These are phyloP conservation scores for Salix caprea DNA, from an alignment of 345 rosid species.

Conservation along the genomic window DNA sequence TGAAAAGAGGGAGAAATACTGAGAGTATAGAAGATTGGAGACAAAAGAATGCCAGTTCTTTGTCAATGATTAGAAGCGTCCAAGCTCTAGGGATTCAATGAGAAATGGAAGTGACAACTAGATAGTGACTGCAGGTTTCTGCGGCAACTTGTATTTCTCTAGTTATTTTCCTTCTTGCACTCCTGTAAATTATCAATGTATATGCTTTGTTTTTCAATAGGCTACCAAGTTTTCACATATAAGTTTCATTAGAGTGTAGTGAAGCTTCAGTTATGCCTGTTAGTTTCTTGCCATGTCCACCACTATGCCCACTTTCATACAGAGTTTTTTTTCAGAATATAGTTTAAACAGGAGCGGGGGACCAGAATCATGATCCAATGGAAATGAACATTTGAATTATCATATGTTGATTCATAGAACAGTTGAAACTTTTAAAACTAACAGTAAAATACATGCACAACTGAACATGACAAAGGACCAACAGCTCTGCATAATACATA, in stretches of 20 bases:
- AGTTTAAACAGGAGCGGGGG: neutral
- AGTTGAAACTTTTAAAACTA: neutral
- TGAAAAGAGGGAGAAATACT: slow-evolving; percentile 27
- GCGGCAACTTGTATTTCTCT: neutral
- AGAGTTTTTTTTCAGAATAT: neutral
- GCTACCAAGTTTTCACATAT: slow-evolving; percentile 6
- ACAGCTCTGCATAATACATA: neutral
- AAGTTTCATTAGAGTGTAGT: slow-evolving; percentile 6
- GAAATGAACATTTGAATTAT: neutral
- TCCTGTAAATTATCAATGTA: slow-evolving; percentile 15
- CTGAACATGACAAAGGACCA: slow-evolving; percentile 1
- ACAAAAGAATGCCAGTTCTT: slow-evolving; percentile 48
- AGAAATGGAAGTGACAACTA: slow-evolving; percentile 10
- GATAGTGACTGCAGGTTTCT: slow-evolving; percentile 3
- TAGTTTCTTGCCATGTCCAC: neutral
- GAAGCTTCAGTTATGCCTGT: neutral
- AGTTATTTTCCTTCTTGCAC: slow-evolving; percentile 2
- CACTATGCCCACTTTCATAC: neutral
- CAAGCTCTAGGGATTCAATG: slow-evolving; percentile 86
- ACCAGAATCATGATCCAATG: slow-evolving; percentile 1
- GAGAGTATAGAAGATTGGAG: slow-evolving; percentile 68
- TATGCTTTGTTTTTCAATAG: slow-evolving; percentile 13
- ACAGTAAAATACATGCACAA: neutral
- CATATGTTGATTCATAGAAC: neutral
- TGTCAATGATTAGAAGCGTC: slow-evolving; percentile 64